Base-by-base conservation (phyloP, 331 rosid genomes). In the Prunus yedoensis region DNA sequence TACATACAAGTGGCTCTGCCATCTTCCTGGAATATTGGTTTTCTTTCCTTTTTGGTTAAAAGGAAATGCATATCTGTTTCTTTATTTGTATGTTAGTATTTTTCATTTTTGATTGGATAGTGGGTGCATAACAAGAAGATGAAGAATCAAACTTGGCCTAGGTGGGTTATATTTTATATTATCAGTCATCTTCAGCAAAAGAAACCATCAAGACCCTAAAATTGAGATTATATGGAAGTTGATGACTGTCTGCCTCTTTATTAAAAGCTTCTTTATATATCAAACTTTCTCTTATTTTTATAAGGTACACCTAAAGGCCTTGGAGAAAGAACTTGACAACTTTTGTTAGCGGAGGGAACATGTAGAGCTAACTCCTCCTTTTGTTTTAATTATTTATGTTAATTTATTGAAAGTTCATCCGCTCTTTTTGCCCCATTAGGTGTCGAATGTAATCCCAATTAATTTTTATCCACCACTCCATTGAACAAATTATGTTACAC, bases 231-330 rank as follows among this genome's bases (percentile, higher is more conserved):
- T 74, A 50, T 81, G 77, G 87, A 83, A 81, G 84, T 53, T 75
- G 87, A 83, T 78, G 88, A 86, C 77, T 78, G 65, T 77, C 81
- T 81, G 61, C 51, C 74, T 82, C 94, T 87, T 91, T 88, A 89
- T 85, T 79, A 88, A 92, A 90, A 91, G 94, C 86, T 79, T 90
- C 89, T 90, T 95, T 89, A 81, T 73, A 78, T 58, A 82, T 70
- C 87, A 76, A 83, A 85, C 96, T 90, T 91, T 94, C 96, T 92
- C 97, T 90, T 92, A 90, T 95, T 92, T 95, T 95, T 81, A 94
- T 92, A 91, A 85, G 87, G 70, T 88, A 83, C 78, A 56, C 15
- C 82, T 79, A 78, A 88, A 87, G 89, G 86, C 84, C 88, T 88
- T 89, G 85, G 94, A 89, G 93, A 81, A 84, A 87, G 87, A 87